Evolutionary conservation across 1,284 basidiomycete species (phyloP).

Genomic region (Leccinum fuscescens): DNA sequence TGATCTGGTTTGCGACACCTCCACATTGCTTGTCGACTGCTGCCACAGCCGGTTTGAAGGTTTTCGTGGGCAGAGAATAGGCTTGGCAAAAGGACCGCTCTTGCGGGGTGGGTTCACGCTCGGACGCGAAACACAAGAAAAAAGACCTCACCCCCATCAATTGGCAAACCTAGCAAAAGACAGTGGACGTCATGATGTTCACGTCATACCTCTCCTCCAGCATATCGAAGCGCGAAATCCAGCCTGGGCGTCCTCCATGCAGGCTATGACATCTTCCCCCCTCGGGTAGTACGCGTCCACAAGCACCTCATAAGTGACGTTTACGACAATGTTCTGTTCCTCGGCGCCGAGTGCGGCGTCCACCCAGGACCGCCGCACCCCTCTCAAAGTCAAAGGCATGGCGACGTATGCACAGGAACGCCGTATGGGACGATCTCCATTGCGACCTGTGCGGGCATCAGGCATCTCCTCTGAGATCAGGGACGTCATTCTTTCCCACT

Average conservation of each 20-base stretch:
- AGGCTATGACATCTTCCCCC: constrained; percentile 15
- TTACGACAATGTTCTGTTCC: background rate
- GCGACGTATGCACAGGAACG: constrained; percentile 29
- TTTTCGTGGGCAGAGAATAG: background rate
- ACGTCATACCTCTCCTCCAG: constrained; percentile 22
- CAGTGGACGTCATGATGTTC: constrained; percentile 9
- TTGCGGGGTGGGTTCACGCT: constrained; percentile 15
- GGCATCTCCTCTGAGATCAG: constrained; percentile 36
- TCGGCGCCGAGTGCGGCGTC: constrained; percentile 15
- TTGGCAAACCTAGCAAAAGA: constrained; percentile 35
- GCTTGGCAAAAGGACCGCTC: constrained; percentile 18
- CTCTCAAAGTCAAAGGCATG: constrained; percentile 22
- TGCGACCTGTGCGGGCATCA: constrained; percentile 45
- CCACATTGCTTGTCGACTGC: constrained; percentile 29
- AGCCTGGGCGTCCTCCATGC: constrained; percentile 31
- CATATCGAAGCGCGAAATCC: constrained; percentile 15
- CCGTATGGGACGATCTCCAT: constrained; percentile 53
- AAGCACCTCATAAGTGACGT: constrained; percentile 25
- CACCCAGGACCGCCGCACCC: constrained; percentile 11
- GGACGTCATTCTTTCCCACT: constrained; percentile 56
- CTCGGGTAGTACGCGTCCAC: constrained; percentile 9
- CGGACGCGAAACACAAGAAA: background rate
- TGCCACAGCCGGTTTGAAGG: constrained; percentile 19
- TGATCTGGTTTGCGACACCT: constrained; percentile 17
- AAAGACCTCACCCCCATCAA: constrained; percentile 28